These are phyloP conservation scores for Isoetes taiwanensis DNA, from an alignment of 75 land plant species.

Conservation along the genomic window DNA sequence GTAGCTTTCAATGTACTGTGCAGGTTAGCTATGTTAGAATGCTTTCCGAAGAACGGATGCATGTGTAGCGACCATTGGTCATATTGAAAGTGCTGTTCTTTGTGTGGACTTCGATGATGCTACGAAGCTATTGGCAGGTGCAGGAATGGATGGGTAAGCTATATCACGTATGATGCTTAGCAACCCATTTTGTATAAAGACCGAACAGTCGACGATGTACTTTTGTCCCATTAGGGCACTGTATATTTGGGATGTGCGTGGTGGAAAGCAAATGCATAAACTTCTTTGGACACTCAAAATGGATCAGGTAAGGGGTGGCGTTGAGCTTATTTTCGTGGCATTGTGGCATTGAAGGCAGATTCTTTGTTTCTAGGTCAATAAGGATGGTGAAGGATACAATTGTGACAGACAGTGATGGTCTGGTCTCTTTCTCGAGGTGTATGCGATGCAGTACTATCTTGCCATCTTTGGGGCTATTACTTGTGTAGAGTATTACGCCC, in stretches of 20 bases:
- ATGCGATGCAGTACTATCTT: slow-evolving; percentile 90
- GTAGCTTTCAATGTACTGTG: too few relatives aligned
- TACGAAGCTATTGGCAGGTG: slow-evolving; percentile 78
- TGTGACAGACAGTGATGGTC: slow-evolving; percentile 93
- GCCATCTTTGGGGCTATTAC: slow-evolving; percentile 86
- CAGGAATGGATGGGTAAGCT: slow-evolving; percentile 86
- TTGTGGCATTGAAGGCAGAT: too few relatives aligned
- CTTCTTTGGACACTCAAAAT: slow-evolving; percentile 73
- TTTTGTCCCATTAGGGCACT: slow-evolving; percentile 42
- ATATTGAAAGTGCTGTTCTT: slow-evolving; percentile 59
- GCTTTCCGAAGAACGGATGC: slow-evolving; percentile 89
- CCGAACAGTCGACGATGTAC: too few relatives aligned
- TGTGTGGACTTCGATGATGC: slow-evolving; percentile 94
- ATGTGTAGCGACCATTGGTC: slow-evolving; percentile 96
- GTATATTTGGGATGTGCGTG: slow-evolving; percentile 87
- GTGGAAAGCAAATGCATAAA: slow-evolving; percentile 78
- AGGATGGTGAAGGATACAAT: slow-evolving; percentile 88
- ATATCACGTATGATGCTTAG: too few relatives aligned
- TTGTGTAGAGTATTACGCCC: slow-evolving; percentile 60
- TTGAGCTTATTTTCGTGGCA: not conserved
- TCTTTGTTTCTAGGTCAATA: slow-evolving; percentile 49
- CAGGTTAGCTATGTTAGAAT: slow-evolving; percentile 82
- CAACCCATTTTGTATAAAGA: too few relatives aligned
- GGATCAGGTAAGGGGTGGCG: slow-evolving; percentile 57
- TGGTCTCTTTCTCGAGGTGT: slow-evolving; percentile 88